Conservation (phyloP, 176 grass and related monocot genomes). For the Ananas comosus region DNA sequence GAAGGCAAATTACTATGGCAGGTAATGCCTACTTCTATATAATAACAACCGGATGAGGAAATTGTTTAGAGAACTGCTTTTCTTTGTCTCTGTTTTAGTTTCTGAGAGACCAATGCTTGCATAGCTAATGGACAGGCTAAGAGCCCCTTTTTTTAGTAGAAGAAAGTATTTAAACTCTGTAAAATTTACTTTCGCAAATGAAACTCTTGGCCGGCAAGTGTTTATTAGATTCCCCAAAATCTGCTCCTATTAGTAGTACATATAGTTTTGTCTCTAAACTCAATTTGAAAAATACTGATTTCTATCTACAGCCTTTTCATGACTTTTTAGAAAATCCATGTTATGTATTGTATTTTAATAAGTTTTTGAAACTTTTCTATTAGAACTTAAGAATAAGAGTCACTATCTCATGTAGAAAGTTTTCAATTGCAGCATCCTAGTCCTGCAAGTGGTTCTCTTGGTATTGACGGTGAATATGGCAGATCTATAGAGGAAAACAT, state of each 20-base stretch:
- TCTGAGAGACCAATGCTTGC: background rate
- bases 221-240: background rate
- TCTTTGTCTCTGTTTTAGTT: background rate
- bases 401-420: background rate
- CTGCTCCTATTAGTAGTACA: background rate
- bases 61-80: background rate
- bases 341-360: background rate
- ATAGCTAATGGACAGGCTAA: too few species aligned
- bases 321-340: background rate
- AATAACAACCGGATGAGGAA: background rate
- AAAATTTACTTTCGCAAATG: too few species aligned
- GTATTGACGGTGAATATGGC: conserved; percentile 34
- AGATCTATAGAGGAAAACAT: conserved; percentile 29
- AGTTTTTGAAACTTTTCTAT: too few species aligned
- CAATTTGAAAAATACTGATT: background rate
- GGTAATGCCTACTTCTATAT: conserved; percentile 29
- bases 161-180: too few species aligned
- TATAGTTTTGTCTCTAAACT: background rate
- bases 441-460: conserved; percentile 24
- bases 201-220: background rate
- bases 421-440: conserved; percentile 36
- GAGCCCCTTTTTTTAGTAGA: too few species aligned
- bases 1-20: conserved; percentile 40
- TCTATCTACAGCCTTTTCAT: background rate
- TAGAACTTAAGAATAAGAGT: too few species aligned